Evolutionary conservation across 768 basidiomycete genomes (phyloP).

Genomic region (Psilocybe subaeruginosa): DNA sequence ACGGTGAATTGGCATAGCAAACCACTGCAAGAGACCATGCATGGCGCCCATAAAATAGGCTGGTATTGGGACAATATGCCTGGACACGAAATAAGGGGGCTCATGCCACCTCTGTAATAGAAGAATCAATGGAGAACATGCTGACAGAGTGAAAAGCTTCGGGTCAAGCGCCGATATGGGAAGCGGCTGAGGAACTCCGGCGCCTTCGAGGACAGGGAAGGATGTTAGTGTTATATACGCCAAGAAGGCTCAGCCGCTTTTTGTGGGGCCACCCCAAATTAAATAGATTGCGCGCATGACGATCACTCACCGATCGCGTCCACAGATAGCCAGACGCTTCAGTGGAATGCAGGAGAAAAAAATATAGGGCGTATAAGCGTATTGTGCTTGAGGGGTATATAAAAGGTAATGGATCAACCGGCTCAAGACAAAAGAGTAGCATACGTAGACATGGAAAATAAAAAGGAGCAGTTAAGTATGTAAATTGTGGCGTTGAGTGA

Average conservation of each 20-base stretch:
- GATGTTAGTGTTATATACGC: not conserved
- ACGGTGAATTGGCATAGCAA: too few species aligned
- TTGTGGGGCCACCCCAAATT: constrained; percentile 1
- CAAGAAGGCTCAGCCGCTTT: not conserved
- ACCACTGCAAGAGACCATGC: too few species aligned
- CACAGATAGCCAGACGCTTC: not conserved
- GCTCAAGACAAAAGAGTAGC: constrained; percentile 3
- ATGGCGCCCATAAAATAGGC: too few species aligned
- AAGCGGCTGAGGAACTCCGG: too few species aligned
- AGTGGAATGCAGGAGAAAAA: not conserved
- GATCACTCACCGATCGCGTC: constrained; percentile 6
- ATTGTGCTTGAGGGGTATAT: constrained; percentile 7
- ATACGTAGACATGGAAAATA: constrained; percentile 9
- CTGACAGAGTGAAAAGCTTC: too few species aligned
- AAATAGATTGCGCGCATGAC: not conserved
- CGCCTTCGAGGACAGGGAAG: not conserved
- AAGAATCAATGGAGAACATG: too few species aligned
- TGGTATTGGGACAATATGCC: too few species aligned
- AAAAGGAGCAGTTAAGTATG: constrained; percentile 12
- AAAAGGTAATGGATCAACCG: constrained; percentile 10
- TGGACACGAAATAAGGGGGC: too few species aligned
- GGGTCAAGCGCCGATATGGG: too few species aligned
- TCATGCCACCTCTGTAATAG: too few species aligned
- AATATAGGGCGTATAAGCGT: not conserved
- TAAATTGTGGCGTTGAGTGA: constrained; percentile 16